Conservation (phyloP, 2,329 filamentous ascomycete species). For the Sarocladium strictum region DNA sequence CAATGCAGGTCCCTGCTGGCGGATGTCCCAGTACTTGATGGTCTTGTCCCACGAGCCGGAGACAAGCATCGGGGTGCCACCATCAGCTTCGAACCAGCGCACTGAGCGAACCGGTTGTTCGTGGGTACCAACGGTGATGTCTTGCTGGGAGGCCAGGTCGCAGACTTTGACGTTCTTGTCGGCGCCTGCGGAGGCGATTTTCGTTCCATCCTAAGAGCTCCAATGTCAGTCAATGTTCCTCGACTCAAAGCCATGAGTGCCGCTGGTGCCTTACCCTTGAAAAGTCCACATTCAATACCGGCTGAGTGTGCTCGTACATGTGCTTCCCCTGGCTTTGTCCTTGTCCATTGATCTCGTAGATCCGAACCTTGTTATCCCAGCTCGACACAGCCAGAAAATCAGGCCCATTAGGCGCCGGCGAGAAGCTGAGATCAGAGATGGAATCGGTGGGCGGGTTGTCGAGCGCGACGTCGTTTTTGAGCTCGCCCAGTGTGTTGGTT, state of each 20-base stretch:
- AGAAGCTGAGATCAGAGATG: slow-evolving; percentile 83
- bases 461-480: slow-evolving; percentile 81
- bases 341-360: slow-evolving; percentile 80
- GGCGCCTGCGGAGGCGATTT: slow-evolving; percentile 79
- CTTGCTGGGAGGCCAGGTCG: slow-evolving; percentile 65
- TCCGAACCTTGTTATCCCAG: slow-evolving; percentile 97
- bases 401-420: slow-evolving; percentile 46
- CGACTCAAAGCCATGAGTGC: background rate
- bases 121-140: slow-evolving; percentile 74
- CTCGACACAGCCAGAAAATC: slow-evolving; percentile 87
- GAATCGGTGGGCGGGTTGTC: slow-evolving; percentile 77
- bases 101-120: slow-evolving; percentile 76
- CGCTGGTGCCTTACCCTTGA: slow-evolving; percentile 63
- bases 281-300: slow-evolving; percentile 81
- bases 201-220: slow-evolving; percentile 71
- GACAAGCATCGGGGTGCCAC: slow-evolving; percentile 68
- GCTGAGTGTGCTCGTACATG: slow-evolving; percentile 77
- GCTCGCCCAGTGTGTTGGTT: slow-evolving; percentile 76
- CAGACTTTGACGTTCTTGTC: slow-evolving; percentile 88
- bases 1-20: slow-evolving; percentile 53
- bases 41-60: slow-evolving; percentile 93
- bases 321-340: slow-evolving; percentile 82
- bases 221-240: too few species aligned
- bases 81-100: slow-evolving; percentile 68
- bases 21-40: slow-evolving; percentile 83